Evolutionary conservation across 2,329 filamentous ascomycete genomes (phyloP).

Genomic region (Colletotrichum sidae): DNA sequence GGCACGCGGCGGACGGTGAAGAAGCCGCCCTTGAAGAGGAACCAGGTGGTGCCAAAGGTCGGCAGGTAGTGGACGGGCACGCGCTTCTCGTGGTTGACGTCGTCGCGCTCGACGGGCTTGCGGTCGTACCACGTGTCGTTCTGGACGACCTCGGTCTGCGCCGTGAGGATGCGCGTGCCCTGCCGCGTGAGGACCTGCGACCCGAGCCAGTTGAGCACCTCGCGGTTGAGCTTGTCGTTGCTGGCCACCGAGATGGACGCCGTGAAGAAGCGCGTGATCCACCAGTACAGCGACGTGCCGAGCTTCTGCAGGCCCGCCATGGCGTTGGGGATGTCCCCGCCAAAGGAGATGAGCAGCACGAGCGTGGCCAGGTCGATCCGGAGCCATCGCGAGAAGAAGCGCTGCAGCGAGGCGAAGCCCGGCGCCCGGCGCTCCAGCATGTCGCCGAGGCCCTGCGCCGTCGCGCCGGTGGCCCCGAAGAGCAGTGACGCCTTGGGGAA

Average conservation of each 20-base stretch:
- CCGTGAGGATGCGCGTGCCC: conserved; percentile 48
- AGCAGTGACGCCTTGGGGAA: conserved; percentile 29
- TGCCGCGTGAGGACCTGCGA: conserved; percentile 47
- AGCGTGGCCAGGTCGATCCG: conserved; percentile 48
- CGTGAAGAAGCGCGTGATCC: conserved; percentile 50
- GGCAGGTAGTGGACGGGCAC: conserved; percentile 51
- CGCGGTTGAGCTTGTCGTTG: conserved; percentile 51
- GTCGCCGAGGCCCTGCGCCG: conserved; percentile 14
- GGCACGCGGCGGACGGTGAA: conserved; percentile 51
- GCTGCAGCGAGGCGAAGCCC: conserved; percentile 43
- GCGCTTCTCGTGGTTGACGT: conserved; percentile 48
- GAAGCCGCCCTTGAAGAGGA: conserved; percentile 46
- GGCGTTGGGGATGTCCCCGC: conserved; percentile 48
- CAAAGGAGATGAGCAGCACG: conserved; percentile 47
- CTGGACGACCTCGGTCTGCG: conserved; percentile 46
- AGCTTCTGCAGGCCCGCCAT: conserved; percentile 44
- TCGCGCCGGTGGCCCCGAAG: conserved; percentile 10
- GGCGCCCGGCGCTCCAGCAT: conserved; percentile 24
- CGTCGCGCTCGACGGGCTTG: conserved; percentile 43
- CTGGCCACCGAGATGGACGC: conserved; percentile 51
- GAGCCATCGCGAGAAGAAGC: conserved; percentile 49
- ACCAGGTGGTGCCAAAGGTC: conserved; percentile 52
- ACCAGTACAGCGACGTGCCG: conserved; percentile 48
- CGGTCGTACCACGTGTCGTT: conserved; percentile 48
- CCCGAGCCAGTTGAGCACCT: conserved; percentile 53